These are phyloP conservation scores for Metschnikowia noctiluminum DNA, from an alignment of 805 yeast genomes.

Conservation along the genomic window DNA sequence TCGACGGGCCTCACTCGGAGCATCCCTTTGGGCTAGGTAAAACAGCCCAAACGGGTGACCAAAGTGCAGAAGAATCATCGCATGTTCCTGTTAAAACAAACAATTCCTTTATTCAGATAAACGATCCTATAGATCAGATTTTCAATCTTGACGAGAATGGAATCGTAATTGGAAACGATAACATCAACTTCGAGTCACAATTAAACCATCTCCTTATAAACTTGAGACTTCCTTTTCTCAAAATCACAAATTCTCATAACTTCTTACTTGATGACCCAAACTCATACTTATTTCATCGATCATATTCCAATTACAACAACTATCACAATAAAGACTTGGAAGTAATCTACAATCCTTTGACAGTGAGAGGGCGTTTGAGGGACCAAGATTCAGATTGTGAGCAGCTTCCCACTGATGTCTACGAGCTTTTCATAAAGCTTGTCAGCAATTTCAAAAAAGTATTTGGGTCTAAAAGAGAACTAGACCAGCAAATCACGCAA, in stretches of 20 bases:
- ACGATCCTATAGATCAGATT: slow-evolving; percentile 45
- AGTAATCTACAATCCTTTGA: slow-evolving; percentile 39
- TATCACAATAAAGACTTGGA: slow-evolving; percentile 36
- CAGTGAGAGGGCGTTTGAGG: slow-evolving; percentile 19
- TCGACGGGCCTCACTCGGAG: background rate
- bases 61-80: background rate
- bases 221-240: slow-evolving; percentile 41
- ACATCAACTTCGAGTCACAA: slow-evolving; percentile 43
- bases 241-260: slow-evolving; percentile 43
- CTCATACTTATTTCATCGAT: slow-evolving; percentile 40
- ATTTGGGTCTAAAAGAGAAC: slow-evolving; percentile 34
- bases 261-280: slow-evolving; percentile 40
- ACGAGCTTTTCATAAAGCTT: slow-evolving; percentile 42
- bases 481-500: slow-evolving; percentile 47
- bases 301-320: slow-evolving; percentile 35
- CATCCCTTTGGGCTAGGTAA: background rate
- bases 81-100: slow-evolving; percentile 18
- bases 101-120: slow-evolving; percentile 25
- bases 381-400: slow-evolving; percentile 8
- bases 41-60: background rate
- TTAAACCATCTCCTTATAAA: slow-evolving; percentile 43
- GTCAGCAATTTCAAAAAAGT: slow-evolving; percentile 42
- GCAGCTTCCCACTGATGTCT: slow-evolving; percentile 37
- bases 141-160: slow-evolving; percentile 43
- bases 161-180: slow-evolving; percentile 43